Evolutionary conservation across 1,284 basidiomycete species (phyloP), one percentile per base, ranked within the genome.

Genomic region (Jaminaea rosea): DNA sequence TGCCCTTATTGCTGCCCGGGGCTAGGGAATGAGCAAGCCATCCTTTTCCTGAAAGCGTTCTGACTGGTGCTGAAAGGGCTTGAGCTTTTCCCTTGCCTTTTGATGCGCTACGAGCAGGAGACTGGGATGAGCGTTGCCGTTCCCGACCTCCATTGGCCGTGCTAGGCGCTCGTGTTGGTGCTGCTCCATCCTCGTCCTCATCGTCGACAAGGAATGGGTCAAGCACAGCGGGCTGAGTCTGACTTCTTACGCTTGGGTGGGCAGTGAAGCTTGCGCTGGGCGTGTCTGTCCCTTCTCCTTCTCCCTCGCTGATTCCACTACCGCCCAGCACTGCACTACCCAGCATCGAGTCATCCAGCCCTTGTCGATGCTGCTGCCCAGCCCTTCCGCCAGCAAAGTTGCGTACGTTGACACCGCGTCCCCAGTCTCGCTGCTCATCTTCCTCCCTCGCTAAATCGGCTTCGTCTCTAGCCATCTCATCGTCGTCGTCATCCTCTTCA

Each of bases 201-300:
- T 50, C 51, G 41, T 50, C 47, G 15, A 36, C 48, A 5, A 42
- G 21, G 29, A 51, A 44, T 10, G 52, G 50, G 51, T 52, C 50
- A 5, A 42, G 19, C 4, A n/a, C 19, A 21, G n/a, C 34, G 9
- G 34, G 21, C 4, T 15, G 34, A 21, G 34, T 21, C 10, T 36
- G n/a, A 21, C 34, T 36, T 4, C n/a, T 21, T 36, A n/a, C n/a
- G n/a, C n/a, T n/a, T n/a, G n/a, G n/a, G n/a, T n/a, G n/a, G n/a
- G n/a, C n/a, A n/a, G n/a, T 3, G n/a, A 36, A 36, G 34, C 34
- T 36, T n/a, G 34, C 34, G 9, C 34, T 36, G 34, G 34, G 34
- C 34, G 34, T 36, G 9, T 36, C n/a, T 15, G n/a, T 21, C 9
- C 34, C 34, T n/a, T 36, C 34, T 10, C n/a, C 34, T 36, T 36